Conservation (phyloP, 768 basidiomycete genomes). For the Lactarius akahatsu region DNA sequence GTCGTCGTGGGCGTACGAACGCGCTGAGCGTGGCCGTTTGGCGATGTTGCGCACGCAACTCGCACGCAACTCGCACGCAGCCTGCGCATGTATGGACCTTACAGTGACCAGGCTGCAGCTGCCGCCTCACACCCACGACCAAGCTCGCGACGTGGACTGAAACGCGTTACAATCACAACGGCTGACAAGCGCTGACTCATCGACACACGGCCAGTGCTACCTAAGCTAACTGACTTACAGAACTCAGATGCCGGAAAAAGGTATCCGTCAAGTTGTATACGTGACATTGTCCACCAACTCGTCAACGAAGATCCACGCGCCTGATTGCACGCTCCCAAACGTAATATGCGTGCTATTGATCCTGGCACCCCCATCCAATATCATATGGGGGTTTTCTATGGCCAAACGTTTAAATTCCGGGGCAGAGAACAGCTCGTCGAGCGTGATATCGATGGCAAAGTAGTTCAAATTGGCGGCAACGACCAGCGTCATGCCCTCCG, state of each 20-base stretch:
- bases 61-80: too few species aligned
- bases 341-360: background rate
- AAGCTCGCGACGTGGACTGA: too few species aligned
- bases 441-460: background rate
- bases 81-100: too few species aligned
- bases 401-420: background rate
- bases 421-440: slow-evolving; percentile 3
- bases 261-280: background rate
- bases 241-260: background rate
- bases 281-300: background rate
- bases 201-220: background rate
- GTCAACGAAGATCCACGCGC: slow-evolving; percentile 15
- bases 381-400: background rate
- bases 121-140: too few species aligned
- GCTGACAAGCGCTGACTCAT: too few species aligned
- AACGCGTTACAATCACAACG: too few species aligned
- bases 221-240: background rate
- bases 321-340: slow-evolving; percentile 11
- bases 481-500: slow-evolving; percentile 4
- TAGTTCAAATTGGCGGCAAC: slow-evolving; percentile 26
- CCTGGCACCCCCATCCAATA: slow-evolving; percentile 13
- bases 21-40: too few species aligned
- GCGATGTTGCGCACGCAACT: too few species aligned
- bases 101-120: background rate
- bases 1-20: too few species aligned